Base-by-base conservation (phyloP, 2,329 filamentous ascomycete genomes). In the Pseudogymnoascus sp. region DNA sequence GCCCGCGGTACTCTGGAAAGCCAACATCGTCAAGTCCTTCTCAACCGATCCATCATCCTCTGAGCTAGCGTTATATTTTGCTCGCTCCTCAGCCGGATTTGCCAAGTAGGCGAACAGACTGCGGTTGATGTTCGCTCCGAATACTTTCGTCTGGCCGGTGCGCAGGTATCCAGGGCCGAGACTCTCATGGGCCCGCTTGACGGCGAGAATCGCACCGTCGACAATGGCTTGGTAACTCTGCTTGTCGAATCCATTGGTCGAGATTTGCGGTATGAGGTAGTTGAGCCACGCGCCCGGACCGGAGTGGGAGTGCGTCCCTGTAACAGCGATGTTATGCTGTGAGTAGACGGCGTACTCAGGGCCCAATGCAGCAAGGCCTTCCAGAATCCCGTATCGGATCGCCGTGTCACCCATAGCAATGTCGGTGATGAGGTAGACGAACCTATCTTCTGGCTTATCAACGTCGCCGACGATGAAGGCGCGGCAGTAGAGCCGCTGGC, bases 221-320 rank as follows among this genome's bases (percentile, higher is more conserved):
- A 97, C 91, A 66, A 97, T 91, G 29, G 93, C 92, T 67, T 87
- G 82, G 72, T 96, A 96, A 70, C 90, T 96, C 74, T 96, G 90
- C 70, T 86, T 86, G 75, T 91, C 83, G 70, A 96, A 97, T 0
- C 93, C 93, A 64, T 89, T 82, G 71, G 87, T 93, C 0, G 93
- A 95, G 67, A 97, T 89, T 72, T 97, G 93, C 6, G 93, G 93
- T 5, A 97, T 80, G 8, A 97, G 82, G 72, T 97, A 97, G 76
- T 97, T 97, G 73, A 96, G 81, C 91, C 92, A 97, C 5, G 89
- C 93, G 1, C 90, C 93, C 0, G 93, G 93, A 0, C 93, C 93
- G 24, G 92, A 88, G 76, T 97, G 93, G 26, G 90, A 95, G 74
- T 97, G 93, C 0, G 93, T 97, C 62, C 93, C 93, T 0, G 91